phyloP scores from a whole-genome alignment of 345 rosid genomes.

The Melaleuca alternifolia region DNA sequence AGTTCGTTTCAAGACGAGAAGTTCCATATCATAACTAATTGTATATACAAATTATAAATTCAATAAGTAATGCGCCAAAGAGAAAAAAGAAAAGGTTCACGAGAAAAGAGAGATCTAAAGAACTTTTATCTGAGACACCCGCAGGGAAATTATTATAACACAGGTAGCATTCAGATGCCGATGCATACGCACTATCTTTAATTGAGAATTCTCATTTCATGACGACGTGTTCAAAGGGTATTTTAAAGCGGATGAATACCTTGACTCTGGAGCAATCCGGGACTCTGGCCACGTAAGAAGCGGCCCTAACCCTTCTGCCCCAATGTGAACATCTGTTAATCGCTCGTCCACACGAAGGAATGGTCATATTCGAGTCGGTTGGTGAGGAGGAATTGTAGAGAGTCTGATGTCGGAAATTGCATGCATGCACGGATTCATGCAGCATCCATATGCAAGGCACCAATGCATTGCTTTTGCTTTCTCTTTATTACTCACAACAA shows the following conservation, averaged over 20 bases:
- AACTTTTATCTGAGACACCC: background rate
- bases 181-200: background rate
- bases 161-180: background rate
- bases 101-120: background rate
- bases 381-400: background rate
- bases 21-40: background rate
- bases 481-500: background rate
- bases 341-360: background rate
- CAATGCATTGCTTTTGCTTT: background rate
- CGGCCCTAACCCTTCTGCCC: background rate
- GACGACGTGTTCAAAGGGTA: background rate
- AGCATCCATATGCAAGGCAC: background rate
- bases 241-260: background rate
- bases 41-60: background rate
- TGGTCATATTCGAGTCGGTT: background rate
- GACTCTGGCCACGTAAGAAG: background rate
- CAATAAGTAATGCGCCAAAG: background rate
- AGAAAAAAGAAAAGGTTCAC: background rate
- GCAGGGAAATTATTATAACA: background rate
- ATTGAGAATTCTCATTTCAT: background rate
- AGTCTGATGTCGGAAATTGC: background rate
- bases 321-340: background rate
- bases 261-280: background rate
- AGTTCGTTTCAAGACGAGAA: background rate
- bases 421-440: background rate